Conservation (phyloP, 306 rosid genomes). For the Prunus mume region DNA sequence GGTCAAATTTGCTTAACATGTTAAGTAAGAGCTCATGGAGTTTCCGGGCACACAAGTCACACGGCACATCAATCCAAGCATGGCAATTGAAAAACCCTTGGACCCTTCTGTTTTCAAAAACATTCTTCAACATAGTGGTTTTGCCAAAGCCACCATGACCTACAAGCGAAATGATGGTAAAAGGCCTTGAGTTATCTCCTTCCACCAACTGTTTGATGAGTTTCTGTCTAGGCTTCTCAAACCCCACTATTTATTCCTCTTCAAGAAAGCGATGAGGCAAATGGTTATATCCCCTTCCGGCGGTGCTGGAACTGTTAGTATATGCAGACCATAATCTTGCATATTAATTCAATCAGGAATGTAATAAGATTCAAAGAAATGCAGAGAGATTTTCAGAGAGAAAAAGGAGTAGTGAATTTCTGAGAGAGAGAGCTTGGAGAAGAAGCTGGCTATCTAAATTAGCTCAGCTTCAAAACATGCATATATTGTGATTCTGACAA, state of each 20-base stretch:
- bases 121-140: constrained; percentile 8
- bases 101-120: neutral
- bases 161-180: neutral
- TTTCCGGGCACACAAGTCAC: neutral
- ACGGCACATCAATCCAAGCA: constrained; percentile 11
- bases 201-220: neutral
- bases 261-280: neutral
- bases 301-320: neutral
- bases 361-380: no score
- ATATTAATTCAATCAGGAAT: no score
- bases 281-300: neutral
- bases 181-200: neutral
- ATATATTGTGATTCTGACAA: no score
- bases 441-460: no score
- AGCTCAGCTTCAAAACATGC: no score
- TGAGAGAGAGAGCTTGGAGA: no score
- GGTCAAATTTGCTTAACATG: neutral
- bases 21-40: neutral
- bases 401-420: no score
- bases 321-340: no score
- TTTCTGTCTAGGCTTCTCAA: neutral
- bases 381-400: no score
- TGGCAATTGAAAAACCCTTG: neutral
- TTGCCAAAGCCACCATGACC: constrained; percentile 11
- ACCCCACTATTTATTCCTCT: constrained; percentile 6